Evolutionary conservation across 148 eudicot genomes (phyloP).

Genomic region (Chenopodium suecicum): DNA sequence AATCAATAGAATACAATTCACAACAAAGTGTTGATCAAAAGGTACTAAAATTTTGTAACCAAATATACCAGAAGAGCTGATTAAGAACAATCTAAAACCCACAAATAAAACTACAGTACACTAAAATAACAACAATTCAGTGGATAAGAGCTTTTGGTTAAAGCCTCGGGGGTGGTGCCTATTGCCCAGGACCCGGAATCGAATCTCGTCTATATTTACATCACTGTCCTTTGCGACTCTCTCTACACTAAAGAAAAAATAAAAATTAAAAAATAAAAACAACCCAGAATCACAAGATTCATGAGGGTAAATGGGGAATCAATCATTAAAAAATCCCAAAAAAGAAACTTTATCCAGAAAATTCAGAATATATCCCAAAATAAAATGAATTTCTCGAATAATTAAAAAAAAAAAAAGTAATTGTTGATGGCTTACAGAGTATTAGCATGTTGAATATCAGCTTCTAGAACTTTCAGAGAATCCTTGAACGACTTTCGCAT

Average conservation of each 20-base stretch:
- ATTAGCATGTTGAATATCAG: constrained; percentile 97
- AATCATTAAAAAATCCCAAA: constrained; percentile 12
- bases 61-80: not conserved
- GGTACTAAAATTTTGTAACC: not conserved
- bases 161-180: too few relatives aligned
- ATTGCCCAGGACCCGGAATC: not conserved
- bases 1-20: not conserved
- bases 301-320: not conserved
- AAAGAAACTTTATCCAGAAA: not conserved
- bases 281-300: constrained; percentile 11
- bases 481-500: constrained; percentile 91
- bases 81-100: constrained; percentile 2
- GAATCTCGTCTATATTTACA: not conserved
- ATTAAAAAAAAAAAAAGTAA: not conserved
- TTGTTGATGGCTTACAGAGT: constrained; percentile 48
- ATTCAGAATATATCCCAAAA: not conserved
- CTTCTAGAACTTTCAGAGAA: constrained; percentile 96
- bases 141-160: too few relatives aligned
- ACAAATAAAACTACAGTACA: not conserved
- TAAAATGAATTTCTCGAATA: not conserved
- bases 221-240: not conserved
- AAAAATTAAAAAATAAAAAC: not conserved
- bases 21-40: not conserved
- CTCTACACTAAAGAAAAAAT: not conserved
- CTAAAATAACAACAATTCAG: not conserved